Base-by-base conservation (phyloP, 495 filamentous ascomycete species). In the Platismatia glauca region DNA sequence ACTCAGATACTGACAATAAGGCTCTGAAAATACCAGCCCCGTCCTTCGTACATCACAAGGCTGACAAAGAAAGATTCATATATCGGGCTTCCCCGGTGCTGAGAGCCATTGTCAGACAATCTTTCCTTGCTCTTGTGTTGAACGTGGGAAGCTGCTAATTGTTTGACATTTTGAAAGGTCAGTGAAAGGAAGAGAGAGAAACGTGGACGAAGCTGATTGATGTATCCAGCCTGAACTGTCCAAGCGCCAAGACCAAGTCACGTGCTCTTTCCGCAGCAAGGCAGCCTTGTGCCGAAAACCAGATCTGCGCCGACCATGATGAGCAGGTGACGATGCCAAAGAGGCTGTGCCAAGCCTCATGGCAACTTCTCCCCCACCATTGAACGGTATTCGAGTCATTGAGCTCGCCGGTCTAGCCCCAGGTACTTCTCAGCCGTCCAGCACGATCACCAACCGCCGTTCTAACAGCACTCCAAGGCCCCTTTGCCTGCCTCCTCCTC, bases 361-460 rank as follows among this genome's bases (percentile, higher is more conserved):
- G 81, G 65, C 71, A 53, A 68, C 70, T 55, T 53, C 27, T 58
- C 72, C 72, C 63, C 84, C 86, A 18, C 89, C 91, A 15, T 81
- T 97, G 37, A 74, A 79, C 12, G 89, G 88, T 55, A 76, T 94
- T 63, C 86, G 86, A 60, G 91, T 95, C 61, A 81, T 97, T 35
- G 92, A 97, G 75, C 87, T 97, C 64, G 91, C 89, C 27, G 90
- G 92, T 16, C 79, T 97, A 52, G 92, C 92, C 53, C 91, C 92
- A 71, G 90, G 91, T 90, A 78, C 46, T 53, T 53, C 20, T 6
- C 50, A 53, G 11, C 16, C 29, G 11, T 53, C 50, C 15, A 33
- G 50, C 11, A 53, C 7, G 20, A 33, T 29, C 48, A 52, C 48
- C 50, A 39, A 52, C 15, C 9, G 18, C 22, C 31, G 58, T 43